Percentiles rank a stretch among this genome's conserved stretches.
These are phyloP conservation scores for Evernia prunastri DNA, from an alignment of 495 filamentous ascomycete genomes.

Conservation along the genomic window DNA sequence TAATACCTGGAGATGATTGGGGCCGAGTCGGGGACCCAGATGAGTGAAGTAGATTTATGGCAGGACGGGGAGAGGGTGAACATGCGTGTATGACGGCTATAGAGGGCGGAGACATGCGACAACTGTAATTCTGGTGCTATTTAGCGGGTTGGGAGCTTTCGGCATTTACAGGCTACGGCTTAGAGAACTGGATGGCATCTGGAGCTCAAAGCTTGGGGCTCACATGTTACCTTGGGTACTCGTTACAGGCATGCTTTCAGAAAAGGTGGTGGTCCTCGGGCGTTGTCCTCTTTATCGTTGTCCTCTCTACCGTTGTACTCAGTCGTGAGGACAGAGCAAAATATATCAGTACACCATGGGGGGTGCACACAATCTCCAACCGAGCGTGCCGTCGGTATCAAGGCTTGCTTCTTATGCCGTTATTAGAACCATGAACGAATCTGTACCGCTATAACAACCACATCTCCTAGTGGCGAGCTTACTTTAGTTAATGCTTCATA, in stretches of 20 bases:
- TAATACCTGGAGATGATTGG: conserved; percentile 45
- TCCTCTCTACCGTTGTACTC: neutral
- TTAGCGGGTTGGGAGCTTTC: conserved; percentile 9
- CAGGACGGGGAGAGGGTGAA: neutral
- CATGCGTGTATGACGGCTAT: neutral
- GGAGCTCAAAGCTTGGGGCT: neutral
- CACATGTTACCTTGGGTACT: neutral
- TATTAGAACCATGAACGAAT: neutral
- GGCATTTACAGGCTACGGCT: conserved; percentile 16
- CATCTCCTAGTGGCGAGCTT: neutral
- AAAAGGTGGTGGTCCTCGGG: neutral
- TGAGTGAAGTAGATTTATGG: neutral
- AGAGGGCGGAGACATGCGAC: neutral
- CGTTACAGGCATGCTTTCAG: neutral
- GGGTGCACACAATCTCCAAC: neutral
- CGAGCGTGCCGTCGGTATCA: neutral
- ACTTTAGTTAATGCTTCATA: neutral
- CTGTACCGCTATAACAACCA: neutral
- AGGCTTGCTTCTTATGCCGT: neutral
- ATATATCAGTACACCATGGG: too few relatives aligned
- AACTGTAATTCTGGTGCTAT: neutral
- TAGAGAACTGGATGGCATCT: neutral
- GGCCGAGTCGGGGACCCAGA: neutral
- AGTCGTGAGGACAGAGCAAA: neutral
- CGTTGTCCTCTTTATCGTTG: neutral